Evolutionary conservation across 31 red algal genomes (phyloP), one percentile per base, ranked within the genome.

Genomic region (Odonthalia washingtoniensis): DNA sequence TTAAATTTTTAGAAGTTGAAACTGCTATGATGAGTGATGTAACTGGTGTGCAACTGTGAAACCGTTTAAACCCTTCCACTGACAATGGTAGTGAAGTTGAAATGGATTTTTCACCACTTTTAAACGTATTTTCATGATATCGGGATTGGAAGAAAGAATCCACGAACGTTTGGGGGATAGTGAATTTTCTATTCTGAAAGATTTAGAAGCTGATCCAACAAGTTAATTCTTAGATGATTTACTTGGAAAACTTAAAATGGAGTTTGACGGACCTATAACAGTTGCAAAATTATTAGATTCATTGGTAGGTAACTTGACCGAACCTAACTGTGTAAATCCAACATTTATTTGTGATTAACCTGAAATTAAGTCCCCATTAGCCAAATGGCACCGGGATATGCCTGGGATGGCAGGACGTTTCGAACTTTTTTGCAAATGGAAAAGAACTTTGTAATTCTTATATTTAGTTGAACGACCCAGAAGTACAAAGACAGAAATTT

Each of bases 321-420:
- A 99, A 62, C 83, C 90, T 34, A 76, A 99, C 6, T 99, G 97
- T 72, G 70, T 94, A 34, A 84, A 95, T 31, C 97, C 97, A n/a
- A 96, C 97, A 18, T 99, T 99, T 75, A 80, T 99, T 64, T 99
- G 97, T 77, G 97, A 99, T 81, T 94, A 99, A 53, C 97, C 97
- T 21, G 86, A 92, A 46, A 88, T 99, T 5, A 96, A 94, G 97
- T 93, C 89, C 5, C 97, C 97, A n/a, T 83, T 99, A 12, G 97
- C 97, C 28, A 99, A 99, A 73, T 83, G 86, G 81, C 94, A 99
- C 78, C 97, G 94, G 28, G 39, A 44, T 21, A 32, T 86, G 2
- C 92, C 89, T 0, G 94, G 88, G 5, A 82, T 99, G 86, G 96
- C 94, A 2, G 97, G 96, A 75, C 89, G 94, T 5, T 96, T 96